A percentile compares a stretch with the other conserved stretches of the same genome.
phyloP scores from a whole-genome alignment of 257 asterid genomes.

The Solanum pimpinellifolium region DNA sequence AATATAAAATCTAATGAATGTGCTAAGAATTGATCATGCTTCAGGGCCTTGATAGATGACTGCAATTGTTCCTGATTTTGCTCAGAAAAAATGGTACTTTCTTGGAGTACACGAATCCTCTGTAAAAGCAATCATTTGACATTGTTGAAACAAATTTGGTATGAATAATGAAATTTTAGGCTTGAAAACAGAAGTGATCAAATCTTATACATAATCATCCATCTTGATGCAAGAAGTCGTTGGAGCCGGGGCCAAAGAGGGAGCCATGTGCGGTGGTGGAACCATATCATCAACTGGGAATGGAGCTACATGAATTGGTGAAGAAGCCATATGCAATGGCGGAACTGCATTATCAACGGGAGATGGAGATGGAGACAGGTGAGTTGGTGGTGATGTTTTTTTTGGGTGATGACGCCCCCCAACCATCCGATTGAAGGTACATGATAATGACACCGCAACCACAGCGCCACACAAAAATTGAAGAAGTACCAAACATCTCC shows the following conservation, averaged over 20 bases:
- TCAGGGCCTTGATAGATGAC: background rate
- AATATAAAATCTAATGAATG: too few relatives aligned
- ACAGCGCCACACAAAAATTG: background rate
- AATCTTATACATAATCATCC: constrained; percentile 1
- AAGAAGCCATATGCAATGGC: background rate
- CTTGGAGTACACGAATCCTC: background rate
- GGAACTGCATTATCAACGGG: background rate
- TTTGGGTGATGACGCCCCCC: background rate
- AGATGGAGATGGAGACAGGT: background rate
- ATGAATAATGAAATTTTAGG: background rate
- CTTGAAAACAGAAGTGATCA: constrained; percentile 1
- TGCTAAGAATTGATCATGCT: background rate
- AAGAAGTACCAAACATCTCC: background rate
- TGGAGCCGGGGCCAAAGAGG: background rate
- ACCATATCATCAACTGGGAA: background rate
- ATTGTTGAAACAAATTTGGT: constrained; percentile 1
- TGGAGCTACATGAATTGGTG: background rate
- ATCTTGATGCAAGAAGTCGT: background rate
- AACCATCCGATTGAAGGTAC: background rate
- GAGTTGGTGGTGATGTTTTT: background rate
- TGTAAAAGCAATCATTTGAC: constrained; percentile 6
- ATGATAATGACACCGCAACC: background rate
- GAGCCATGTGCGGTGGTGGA: background rate
- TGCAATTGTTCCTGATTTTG: constrained; percentile 1
- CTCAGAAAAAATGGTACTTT: background rate